Evolutionary conservation across 257 asterid genomes (phyloP).

Genomic region (Eustoma russellianum): DNA sequence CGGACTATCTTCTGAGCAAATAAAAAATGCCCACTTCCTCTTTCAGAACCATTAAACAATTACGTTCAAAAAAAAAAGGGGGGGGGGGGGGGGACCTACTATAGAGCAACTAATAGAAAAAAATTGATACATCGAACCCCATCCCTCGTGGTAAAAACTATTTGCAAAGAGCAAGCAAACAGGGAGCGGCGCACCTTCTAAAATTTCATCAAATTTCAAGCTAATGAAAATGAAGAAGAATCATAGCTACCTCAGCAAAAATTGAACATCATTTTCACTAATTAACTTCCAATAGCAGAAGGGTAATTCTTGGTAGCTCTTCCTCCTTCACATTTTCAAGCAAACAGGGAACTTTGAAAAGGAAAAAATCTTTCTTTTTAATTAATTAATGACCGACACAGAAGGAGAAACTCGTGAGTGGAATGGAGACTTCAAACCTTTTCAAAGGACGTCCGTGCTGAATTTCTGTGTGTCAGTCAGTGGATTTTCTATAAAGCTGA

Average conservation of each 20-base stretch:
- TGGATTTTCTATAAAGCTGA: background rate
- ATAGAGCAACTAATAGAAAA: background rate
- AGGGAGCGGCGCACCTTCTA: slow-evolving; percentile 1
- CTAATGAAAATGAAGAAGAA: background rate
- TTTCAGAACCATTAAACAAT: background rate
- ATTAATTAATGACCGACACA: no score
- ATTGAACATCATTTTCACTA: background rate
- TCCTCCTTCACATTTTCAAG: background rate
- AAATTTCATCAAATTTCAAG: background rate
- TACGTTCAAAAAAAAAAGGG: background rate
- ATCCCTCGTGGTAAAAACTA: no score
- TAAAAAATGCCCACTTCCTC: slow-evolving; percentile 3
- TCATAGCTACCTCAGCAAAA: background rate
- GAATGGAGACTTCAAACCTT: slow-evolving; percentile 7
- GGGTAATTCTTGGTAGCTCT: background rate
- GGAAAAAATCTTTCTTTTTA: no score
- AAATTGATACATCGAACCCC: no score
- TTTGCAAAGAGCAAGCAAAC: background rate
- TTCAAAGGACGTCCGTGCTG: background rate
- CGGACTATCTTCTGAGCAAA: background rate
- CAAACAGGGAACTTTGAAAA: background rate
- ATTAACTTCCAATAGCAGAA: background rate
- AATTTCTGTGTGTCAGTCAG: background rate
- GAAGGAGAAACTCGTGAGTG: slow-evolving; percentile 1
- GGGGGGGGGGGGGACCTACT: no score